These are phyloP conservation scores for Ustilago trichophora DNA, from an alignment of 1,284 basidiomycete genomes.

Conservation along the genomic window DNA sequence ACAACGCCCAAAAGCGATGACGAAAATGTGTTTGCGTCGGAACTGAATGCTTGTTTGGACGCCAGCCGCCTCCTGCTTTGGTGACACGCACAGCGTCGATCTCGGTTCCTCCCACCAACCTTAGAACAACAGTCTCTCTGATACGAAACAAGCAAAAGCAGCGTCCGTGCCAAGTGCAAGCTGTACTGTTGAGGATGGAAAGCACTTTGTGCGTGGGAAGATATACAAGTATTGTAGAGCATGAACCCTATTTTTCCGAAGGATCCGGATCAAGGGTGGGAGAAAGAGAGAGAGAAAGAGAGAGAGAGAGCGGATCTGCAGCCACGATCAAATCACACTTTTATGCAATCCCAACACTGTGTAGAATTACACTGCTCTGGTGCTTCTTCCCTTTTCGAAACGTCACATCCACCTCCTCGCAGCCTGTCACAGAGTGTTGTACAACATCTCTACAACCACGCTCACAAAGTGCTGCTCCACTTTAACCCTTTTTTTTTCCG, in stretches of 20 bases:
- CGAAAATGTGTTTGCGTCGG: no score
- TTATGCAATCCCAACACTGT: no score
- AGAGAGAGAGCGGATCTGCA: not conserved
- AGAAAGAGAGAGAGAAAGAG: not conserved
- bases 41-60: no score
- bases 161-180: no score
- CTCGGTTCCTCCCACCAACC: no score
- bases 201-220: not conserved
- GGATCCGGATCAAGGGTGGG: not conserved
- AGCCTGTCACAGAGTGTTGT: constrained; percentile 14
- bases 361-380: no score
- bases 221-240: not conserved
- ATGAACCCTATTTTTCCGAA: constrained; percentile 7
- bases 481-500: not conserved
- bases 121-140: no score
- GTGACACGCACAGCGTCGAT: constrained; percentile 1
- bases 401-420: constrained; percentile 11
- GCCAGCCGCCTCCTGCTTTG: not conserved
- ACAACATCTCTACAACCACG: not conserved
- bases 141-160: no score
- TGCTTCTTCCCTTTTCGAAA: not conserved
- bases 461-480: no score
- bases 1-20: no score
- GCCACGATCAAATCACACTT: not conserved
- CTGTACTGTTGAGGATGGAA: no score